These are phyloP conservation scores for Coemansia sp. DNA, from an alignment of 192 early-diverging fungal genomes.

Conservation along the genomic window DNA sequence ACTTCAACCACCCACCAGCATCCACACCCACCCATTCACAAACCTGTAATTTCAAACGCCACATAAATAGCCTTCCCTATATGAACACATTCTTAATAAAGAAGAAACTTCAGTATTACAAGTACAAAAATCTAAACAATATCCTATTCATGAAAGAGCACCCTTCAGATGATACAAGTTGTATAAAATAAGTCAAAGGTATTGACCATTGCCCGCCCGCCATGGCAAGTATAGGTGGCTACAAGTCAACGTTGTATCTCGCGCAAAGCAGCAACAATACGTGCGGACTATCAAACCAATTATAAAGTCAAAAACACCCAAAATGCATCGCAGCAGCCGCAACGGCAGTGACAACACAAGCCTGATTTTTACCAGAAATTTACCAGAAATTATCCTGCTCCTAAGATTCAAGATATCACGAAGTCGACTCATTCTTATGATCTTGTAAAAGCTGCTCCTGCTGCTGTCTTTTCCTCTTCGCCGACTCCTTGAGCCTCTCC, in stretches of 20 bases:
- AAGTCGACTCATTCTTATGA: neutral
- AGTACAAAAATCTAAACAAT: neutral
- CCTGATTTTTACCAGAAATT: no score
- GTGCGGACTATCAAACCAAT: neutral
- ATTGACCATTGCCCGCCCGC: no score
- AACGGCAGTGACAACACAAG: neutral
- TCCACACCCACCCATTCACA: no score
- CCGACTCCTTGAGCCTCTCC: conserved; percentile 53
- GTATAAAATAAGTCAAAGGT: neutral
- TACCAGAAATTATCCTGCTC: neutral
- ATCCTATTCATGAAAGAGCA: neutral
- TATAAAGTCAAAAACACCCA: neutral
- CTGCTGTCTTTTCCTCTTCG: conserved; percentile 49
- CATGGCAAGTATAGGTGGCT: neutral
- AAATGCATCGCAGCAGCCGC: neutral
- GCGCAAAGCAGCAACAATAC: neutral
- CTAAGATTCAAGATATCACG: neutral
- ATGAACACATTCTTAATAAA: no score
- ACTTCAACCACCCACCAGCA: no score
- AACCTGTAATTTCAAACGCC: no score
- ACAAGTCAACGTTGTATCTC: neutral
- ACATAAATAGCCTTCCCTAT: no score
- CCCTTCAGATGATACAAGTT: neutral
- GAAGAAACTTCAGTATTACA: no score
- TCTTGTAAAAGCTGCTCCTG: conserved; percentile 17